Evolutionary conservation across 1,139 yeast genomes (phyloP).

Genomic region (Suhomyces maxii): DNA sequence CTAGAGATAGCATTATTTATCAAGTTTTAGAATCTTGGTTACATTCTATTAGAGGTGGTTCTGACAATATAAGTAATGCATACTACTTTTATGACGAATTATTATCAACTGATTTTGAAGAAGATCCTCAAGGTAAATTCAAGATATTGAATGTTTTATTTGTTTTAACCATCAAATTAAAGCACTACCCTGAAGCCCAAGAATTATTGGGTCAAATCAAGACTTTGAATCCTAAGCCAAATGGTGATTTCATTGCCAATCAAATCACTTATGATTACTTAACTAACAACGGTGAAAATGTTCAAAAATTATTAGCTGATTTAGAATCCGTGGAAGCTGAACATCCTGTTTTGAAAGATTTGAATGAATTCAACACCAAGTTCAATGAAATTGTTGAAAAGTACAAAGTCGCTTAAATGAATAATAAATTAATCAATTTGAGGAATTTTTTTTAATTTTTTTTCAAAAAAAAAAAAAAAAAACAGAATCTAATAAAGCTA

Average conservation of each 20-base stretch:
- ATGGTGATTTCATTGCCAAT: constrained; percentile 59
- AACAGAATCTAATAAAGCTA: not conserved
- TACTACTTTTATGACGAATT: constrained; percentile 76
- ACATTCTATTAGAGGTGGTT: constrained; percentile 54
- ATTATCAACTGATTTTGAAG: constrained; percentile 47
- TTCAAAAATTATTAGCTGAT: constrained; percentile 39
- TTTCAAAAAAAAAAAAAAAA: constrained; percentile 2
- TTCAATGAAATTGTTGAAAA: constrained; percentile 61
- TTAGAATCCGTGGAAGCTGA: constrained; percentile 44
- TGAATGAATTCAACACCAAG: constrained; percentile 49
- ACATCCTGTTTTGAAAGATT: constrained; percentile 54
- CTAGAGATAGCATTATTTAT: constrained; percentile 67
- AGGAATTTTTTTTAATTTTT: not conserved
- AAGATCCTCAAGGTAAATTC: constrained; percentile 38
- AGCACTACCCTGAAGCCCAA: constrained; percentile 48
- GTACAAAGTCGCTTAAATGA: constrained; percentile 31
- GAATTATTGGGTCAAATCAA: constrained; percentile 47
- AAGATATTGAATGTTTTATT: constrained; percentile 39
- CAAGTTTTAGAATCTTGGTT: constrained; percentile 72
- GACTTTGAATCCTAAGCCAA: constrained; percentile 27
- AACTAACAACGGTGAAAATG: constrained; percentile 45
- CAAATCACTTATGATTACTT: constrained; percentile 54
- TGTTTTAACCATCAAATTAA: constrained; percentile 45
- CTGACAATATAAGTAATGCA: constrained; percentile 57
- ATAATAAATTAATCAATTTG: not conserved